A percentile compares a stretch with the other conserved stretches of the same genome.
Conservation (phyloP, 495 filamentous ascomycete species). For the Halenospora varia region DNA sequence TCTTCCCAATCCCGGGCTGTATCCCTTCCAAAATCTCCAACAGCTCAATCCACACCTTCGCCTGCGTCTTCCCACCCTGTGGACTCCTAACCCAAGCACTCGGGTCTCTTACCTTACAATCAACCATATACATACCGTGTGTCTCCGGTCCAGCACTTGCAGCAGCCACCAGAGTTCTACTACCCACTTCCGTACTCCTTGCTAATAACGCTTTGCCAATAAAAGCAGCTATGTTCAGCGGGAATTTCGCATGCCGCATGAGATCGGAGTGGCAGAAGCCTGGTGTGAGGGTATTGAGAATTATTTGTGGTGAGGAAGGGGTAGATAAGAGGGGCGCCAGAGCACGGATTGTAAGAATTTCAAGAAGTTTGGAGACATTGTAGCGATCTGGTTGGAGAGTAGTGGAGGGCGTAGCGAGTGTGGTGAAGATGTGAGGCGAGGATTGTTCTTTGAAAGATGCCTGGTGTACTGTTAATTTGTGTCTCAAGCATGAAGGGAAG, state of each 20-base stretch:
- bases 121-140: conserved; percentile 14
- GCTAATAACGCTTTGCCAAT: conserved; percentile 15
- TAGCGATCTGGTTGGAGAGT: conserved; percentile 29
- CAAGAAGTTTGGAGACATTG: conserved; percentile 48
- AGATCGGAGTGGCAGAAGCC: conserved; percentile 24
- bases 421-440: conserved; percentile 2
- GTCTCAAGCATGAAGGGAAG: background rate
- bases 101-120: conserved; percentile 14
- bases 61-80: conserved; percentile 25
- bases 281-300: conserved; percentile 44
- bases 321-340: conserved; percentile 32
- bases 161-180: conserved; percentile 15
- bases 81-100: conserved; percentile 24
- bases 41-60: conserved; percentile 29
- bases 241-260: conserved; percentile 11
- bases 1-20: conserved; percentile 25
- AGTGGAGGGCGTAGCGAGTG: background rate
- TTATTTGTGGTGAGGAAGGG: conserved; percentile 30
- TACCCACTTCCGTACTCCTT: conserved; percentile 14
- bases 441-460: conserved; percentile 11
- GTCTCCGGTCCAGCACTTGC: conserved; percentile 8
- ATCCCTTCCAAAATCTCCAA: conserved; percentile 29
- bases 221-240: conserved; percentile 6
- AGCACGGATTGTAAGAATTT: conserved; percentile 42
- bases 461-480: background rate